These are phyloP conservation scores for Bolboschoenoplectus hybrid DNA, from an alignment of 202 grass and related monocot genomes.

Conservation along the genomic window DNA sequence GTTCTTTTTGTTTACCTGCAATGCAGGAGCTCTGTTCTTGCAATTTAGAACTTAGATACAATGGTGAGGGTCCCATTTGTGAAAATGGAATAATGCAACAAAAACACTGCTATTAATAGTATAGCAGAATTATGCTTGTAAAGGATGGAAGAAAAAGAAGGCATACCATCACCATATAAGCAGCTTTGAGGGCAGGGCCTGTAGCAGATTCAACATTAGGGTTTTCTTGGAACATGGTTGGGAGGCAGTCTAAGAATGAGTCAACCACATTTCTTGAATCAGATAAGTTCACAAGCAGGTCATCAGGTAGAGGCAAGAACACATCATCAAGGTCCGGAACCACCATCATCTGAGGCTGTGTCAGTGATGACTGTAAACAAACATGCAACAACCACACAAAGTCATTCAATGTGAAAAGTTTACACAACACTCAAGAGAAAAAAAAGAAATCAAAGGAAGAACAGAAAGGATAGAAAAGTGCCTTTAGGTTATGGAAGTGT, in stretches of 20 bases:
- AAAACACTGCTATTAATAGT: not conserved
- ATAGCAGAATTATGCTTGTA: slow-evolving; percentile 13
- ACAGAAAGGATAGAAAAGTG: slow-evolving; percentile 23
- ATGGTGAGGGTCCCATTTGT: not conserved
- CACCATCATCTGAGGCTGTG: slow-evolving; percentile 98
- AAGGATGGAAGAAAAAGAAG: not conserved
- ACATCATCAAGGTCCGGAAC: slow-evolving; percentile 89
- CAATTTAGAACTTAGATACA: not conserved
- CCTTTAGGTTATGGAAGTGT: slow-evolving; percentile 99
- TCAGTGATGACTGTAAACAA: slow-evolving; percentile 81
- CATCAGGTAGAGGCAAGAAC: slow-evolving; percentile 94
- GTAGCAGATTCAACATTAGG: slow-evolving; percentile 92
- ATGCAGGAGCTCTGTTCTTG: not conserved
- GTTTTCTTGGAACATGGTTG: slow-evolving; percentile 88
- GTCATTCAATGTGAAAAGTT: slow-evolving; percentile 17
- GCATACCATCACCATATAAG: slow-evolving; percentile 96
- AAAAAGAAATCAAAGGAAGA: not conserved
- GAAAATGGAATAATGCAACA: not conserved
- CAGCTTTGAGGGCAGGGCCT: slow-evolving; percentile 90
- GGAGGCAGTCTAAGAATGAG: slow-evolving; percentile 91
- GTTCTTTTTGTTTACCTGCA: not conserved
- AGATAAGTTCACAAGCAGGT: slow-evolving; percentile 89
- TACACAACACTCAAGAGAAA: not conserved
- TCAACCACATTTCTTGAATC: slow-evolving; percentile 86
- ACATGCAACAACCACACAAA: slow-evolving; percentile 29